These are phyloP conservation scores for Lachancea dasiensis DNA, from an alignment of 805 yeast genomes.

Conservation along the genomic window DNA sequence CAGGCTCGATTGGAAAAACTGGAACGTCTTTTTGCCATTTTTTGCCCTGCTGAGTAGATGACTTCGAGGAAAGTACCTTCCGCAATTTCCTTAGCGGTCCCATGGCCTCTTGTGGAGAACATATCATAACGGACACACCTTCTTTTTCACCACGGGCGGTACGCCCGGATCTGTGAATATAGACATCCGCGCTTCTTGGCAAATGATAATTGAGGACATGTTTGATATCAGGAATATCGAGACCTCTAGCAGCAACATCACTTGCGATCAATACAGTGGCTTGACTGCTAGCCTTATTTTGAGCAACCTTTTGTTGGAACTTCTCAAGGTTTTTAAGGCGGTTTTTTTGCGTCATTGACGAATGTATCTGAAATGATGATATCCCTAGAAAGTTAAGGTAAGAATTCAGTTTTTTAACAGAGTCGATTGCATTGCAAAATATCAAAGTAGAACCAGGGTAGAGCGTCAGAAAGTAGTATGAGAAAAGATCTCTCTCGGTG, in stretches of 20 bases:
- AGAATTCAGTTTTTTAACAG: constrained; percentile 81
- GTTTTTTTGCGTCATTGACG: constrained; percentile 93
- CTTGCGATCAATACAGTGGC: constrained; percentile 79
- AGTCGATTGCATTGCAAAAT: constrained; percentile 92
- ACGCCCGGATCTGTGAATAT: constrained; percentile 94
- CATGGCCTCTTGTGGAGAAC: constrained; percentile 89
- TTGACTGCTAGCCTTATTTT: constrained; percentile 37
- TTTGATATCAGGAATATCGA: constrained; percentile 83
- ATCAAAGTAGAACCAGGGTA: constrained; percentile 88
- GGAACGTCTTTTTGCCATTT: constrained; percentile 53
- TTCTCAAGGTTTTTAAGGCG: constrained; percentile 80
- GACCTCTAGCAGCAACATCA: constrained; percentile 97
- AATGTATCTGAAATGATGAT: constrained; percentile 73
- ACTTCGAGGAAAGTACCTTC: constrained; percentile 41
- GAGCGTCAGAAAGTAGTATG: constrained; percentile 79
- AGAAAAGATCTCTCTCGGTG: constrained; percentile 79
- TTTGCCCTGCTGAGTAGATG: constrained; percentile 25
- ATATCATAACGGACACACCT: constrained; percentile 91
- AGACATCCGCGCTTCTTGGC: constrained; percentile 90
- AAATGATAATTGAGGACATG: constrained; percentile 95
- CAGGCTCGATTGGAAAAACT: constrained; percentile 70
- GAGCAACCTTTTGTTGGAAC: constrained; percentile 49
- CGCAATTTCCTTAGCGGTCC: constrained; percentile 80
- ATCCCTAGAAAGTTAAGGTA: constrained; percentile 63
- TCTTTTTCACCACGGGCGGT: constrained; percentile 93